Base-by-base conservation (phyloP, 2,329 filamentous ascomycete genomes). In the Allantophomopsis lycopodina region DNA sequence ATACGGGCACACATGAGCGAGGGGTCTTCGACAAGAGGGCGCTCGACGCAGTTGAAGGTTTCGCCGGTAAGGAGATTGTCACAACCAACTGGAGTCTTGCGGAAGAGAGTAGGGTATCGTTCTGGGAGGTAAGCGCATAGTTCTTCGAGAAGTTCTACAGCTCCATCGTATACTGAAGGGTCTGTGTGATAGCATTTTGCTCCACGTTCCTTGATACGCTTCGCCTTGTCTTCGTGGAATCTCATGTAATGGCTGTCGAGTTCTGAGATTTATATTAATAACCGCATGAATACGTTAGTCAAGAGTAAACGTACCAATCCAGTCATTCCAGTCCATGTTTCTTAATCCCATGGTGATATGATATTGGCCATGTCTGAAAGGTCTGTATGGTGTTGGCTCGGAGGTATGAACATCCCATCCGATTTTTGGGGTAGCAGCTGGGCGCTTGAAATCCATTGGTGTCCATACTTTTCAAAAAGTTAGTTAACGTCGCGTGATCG, bases 191-290 rank as follows among this genome's bases (percentile, higher is more conserved):
- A 79, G 60, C 81, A 85, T 55, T 80, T 83, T 0, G 58, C 45
- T 1, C 76, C 81, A 0, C 84, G 71, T 45, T 83, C 74, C 12
- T 55, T 50, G 36, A 93, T 83, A 1, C 85, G 73, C 12, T 63
- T 61, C 1, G 71, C 68, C 59, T 93, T 93, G 46, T 80, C 72
- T 23, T 68, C 68, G 58, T 93, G 83, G 55, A 69, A 93, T 39
- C 71, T 73, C 1, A 76, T 68, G 55, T 75, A 93, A 36, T 88
- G 71, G 52, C 82, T 88, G 59, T 93, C 86, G 18, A 93, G 71
- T 59, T 93, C 83, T 69, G 41, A 18, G 7, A 35, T 14, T 33
- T 11, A 34, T 16, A 18, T 52, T 31, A 51, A 48, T 40, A 23
- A 34, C 16, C 38, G 40, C 17, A 35, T 10, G n/a, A 36, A 32